Conservation (phyloP, 2,329 filamentous ascomycete species). For the Trichoderma gracile region DNA sequence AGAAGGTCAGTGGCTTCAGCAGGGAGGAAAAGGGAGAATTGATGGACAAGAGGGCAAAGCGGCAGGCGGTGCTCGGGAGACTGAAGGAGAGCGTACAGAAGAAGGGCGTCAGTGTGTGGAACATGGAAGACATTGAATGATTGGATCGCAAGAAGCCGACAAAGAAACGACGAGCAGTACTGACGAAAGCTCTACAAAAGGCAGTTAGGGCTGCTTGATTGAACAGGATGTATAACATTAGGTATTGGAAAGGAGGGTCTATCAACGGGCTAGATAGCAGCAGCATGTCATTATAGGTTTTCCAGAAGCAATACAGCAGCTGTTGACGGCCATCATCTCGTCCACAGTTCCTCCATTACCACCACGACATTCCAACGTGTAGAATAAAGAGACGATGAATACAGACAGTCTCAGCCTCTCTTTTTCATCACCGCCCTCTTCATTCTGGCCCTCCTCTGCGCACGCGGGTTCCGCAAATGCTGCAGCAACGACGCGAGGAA, state of each 20-base stretch:
- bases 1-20: conserved; percentile 63
- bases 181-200: background rate
- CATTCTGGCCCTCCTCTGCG: too few species aligned
- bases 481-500: too few species aligned
- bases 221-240: conserved; percentile 5
- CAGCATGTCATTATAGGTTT: conserved; percentile 13
- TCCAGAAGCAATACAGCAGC: background rate
- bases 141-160: conserved; percentile 26
- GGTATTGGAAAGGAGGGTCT: background rate
- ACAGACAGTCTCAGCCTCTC: too few species aligned
- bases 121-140: conserved; percentile 52
- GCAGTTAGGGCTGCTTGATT: background rate
- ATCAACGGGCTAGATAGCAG: conserved; percentile 16
- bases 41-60: conserved; percentile 54
- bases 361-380: too few species aligned
- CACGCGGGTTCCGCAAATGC: too few species aligned
- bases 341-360: background rate
- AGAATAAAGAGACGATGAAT: too few species aligned
- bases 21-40: conserved; percentile 59
- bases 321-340: conserved; percentile 10
- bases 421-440: too few species aligned
- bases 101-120: conserved; percentile 53
- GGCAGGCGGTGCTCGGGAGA: conserved; percentile 55
- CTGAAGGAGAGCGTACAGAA: conserved; percentile 52
- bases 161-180: background rate